Evolutionary conservation across 139 green algal genomes (phyloP).

Genomic region (Ettlia oleoabundans): DNA sequence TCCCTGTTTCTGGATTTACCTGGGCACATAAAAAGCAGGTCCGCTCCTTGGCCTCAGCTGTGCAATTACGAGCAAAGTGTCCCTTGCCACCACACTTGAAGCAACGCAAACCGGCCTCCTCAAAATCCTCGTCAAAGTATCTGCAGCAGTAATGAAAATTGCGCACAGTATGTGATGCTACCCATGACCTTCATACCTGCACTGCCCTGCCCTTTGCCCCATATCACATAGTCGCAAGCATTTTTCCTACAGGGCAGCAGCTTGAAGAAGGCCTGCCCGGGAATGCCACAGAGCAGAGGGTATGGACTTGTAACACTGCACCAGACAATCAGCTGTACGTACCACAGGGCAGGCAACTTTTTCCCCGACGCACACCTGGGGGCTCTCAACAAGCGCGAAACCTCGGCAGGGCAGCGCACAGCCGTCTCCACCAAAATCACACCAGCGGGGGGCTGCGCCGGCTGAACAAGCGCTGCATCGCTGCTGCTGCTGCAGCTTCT

Average conservation of each 20-base stretch:
- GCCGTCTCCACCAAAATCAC: constrained; percentile 27
- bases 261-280: too few species aligned
- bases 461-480: background rate
- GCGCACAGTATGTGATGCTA: too few species aligned
- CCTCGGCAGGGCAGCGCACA: constrained; percentile 15
- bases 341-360: too few species aligned
- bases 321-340: too few species aligned
- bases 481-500: background rate
- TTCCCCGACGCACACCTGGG: constrained; percentile 21
- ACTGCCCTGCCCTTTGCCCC: too few species aligned
- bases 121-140: constrained; percentile 69
- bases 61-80: constrained; percentile 60
- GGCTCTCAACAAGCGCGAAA: constrained; percentile 34
- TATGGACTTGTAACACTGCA: too few species aligned
- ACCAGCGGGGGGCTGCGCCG: background rate
- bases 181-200: too few species aligned
- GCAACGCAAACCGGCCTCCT: constrained; percentile 51
- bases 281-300: too few species aligned
- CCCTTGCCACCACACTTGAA: constrained; percentile 63
- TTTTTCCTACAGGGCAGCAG: too few species aligned
- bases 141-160: too few species aligned
- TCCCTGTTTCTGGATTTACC: too few species aligned
- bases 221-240: background rate
- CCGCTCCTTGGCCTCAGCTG: constrained; percentile 35
- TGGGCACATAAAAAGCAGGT: constrained; percentile 79